Evolutionary conservation across 129 eudicot genomes (phyloP), one percentile per base, ranked within the genome.

Genomic region (Silybum marianum): DNA sequence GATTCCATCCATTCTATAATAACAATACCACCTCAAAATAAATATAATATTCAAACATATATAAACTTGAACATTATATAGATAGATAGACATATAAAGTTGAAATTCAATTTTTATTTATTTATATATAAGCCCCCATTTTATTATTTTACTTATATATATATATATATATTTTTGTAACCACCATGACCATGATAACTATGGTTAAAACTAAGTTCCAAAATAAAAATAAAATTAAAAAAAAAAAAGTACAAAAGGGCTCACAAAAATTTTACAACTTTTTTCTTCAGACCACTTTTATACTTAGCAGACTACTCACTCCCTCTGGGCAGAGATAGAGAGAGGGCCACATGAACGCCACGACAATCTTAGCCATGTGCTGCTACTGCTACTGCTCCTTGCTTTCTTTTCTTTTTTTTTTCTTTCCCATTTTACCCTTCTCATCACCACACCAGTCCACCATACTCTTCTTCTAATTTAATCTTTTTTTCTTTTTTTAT

Each of bases 281-380:
- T 82, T 82, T 76, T 13, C 51, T 71, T 39, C 75, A 34, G 75
- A 71, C 75, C 75, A 71, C 75, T 71, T 71, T 75, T 39, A 54
- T 82, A n/a, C 71, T 69, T 26, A 77, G 60, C 86, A 75, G 81
- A 82, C 63, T 54, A 54, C 69, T 80, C 9, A 18, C 69, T 80
- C 9, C 24, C 75, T 3, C 36, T 4, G 73, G 26, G 23, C 74
- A 65, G 75, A 82, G 81, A 75, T 39, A 18, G 63, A 54, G 63
- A 54, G 38, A 69, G 70, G 70, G 58, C 80, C 85, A 83, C 86
- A 77, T 83, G 86, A 83, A 77, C 78, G 63, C 82, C 82, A 83
- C 82, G 78, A 83, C 79, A 73, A 71, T 72, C 71, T 78, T 71
- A 48, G 87, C 87, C 97, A 84, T 78, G 88, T 86, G 87, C 81